Base-by-base conservation (phyloP, 768 basidiomycete species). In the Leucosporidium creatinivorum region DNA sequence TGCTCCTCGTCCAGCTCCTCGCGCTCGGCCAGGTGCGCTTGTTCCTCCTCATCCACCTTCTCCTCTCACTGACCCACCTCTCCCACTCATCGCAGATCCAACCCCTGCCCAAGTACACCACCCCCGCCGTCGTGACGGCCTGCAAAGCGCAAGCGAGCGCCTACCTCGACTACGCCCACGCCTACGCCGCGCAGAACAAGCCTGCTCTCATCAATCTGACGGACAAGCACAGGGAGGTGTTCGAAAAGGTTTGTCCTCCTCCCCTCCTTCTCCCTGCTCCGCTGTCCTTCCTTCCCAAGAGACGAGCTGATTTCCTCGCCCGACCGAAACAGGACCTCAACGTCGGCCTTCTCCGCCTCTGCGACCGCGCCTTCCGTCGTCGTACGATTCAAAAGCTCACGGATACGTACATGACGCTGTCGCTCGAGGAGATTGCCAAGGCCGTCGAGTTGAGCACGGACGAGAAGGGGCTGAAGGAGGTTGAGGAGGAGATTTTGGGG, bases 381-480 rank as follows among this genome's bases (percentile, higher is more conserved):
- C 91, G 91, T 86, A 80, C 84, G 58, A 84, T 93, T 72, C 86
- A 85, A 78, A 88, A 85, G 76, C 84, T 93, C 65, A 92, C 88
- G 0, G 84, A 84, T 60, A 91, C 91, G 3, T 94, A 91, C 73
- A 81, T 91, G 50, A 89, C 88, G 0, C 84, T 91, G 21, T 83
- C 86, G 47, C 78, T 93, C 12, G 78, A 82, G 0, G 89, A 92
- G 70, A 89, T 93, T 59, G 86, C 83, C 4, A 81, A 80, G 21
- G 74, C 77, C 3, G 72, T 82, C 33, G 80, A 78, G 4, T 77
- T 81, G 25, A 59, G 65, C 21, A 36, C 52, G 12, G 73, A 72
- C 39, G 74, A 74, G 30, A 47, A 62, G 15, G 54, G 67, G 15
- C 61, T 71, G 9, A 50, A 67, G 80, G 81, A 17, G 80, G 84